A percentile compares a stretch with the other conserved stretches of the same genome.
phyloP scores from a whole-genome alignment of 805 yeast species.

The Saturnispora halmiae region DNA sequence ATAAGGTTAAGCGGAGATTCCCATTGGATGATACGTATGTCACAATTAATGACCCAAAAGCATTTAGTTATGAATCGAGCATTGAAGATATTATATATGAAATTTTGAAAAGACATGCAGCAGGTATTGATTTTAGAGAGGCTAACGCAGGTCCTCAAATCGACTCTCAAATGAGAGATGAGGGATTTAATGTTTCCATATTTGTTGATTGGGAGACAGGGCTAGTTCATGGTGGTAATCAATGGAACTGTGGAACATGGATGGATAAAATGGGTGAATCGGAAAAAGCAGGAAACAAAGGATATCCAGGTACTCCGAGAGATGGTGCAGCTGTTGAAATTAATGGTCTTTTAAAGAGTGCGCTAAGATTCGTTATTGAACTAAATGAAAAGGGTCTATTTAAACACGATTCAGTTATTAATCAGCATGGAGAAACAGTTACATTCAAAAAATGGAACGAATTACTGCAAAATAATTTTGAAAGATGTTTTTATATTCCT shows the following conservation, averaged over 20 bases:
- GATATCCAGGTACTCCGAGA: constrained; percentile 96
- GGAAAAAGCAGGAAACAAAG: constrained; percentile 68
- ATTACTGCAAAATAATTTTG: constrained; percentile 64
- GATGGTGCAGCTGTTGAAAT: constrained; percentile 96
- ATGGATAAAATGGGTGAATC: constrained; percentile 99
- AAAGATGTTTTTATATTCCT: constrained; percentile 72
- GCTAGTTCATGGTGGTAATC: constrained; percentile 82
- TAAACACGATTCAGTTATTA: constrained; percentile 46
- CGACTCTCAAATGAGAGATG: constrained; percentile 87
- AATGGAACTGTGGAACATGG: constrained; percentile 96
- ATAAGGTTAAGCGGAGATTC: constrained; percentile 61
- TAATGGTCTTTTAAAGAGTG: constrained; percentile 77
- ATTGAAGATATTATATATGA: constrained; percentile 76
- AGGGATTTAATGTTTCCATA: constrained; percentile 81
- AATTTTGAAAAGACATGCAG: constrained; percentile 79
- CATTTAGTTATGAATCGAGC: constrained; percentile 62
- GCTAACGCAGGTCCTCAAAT: constrained; percentile 88
- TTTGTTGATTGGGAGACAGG: constrained; percentile 87
- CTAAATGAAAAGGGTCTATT: constrained; percentile 48
- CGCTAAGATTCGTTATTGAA: constrained; percentile 67
- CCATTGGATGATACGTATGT: constrained; percentile 82
- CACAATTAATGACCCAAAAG: constrained; percentile 56
- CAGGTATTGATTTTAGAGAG: constrained; percentile 79
- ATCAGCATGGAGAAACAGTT: constrained; percentile 47
- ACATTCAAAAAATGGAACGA: constrained; percentile 64